Percentiles rank a stretch among this genome's conserved stretches.
Evolutionary conservation across 345 rosid species (phyloP).

Genomic region (Eucalyptus paniculata): DNA sequence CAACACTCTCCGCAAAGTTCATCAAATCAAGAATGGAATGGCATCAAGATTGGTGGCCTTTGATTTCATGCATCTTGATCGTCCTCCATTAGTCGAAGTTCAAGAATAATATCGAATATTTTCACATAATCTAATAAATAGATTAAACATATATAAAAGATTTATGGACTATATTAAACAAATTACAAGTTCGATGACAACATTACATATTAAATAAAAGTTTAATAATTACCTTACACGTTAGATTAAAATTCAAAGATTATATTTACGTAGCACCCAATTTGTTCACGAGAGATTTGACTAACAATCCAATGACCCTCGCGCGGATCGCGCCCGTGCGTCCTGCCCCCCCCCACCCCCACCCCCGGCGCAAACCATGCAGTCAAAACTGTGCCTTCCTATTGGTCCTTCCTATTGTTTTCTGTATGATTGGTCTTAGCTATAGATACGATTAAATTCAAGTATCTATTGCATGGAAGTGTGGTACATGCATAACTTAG

Average conservation of each 20-base stretch:
- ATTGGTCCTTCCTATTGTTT: background rate
- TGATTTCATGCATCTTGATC: background rate
- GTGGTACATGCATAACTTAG: background rate
- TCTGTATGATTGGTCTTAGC: background rate
- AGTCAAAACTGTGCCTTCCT: background rate
- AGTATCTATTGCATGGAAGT: background rate
- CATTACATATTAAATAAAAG: background rate
- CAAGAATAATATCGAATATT: no score
- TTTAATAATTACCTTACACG: background rate
- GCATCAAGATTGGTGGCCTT: background rate
- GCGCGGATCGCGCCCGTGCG: no score
- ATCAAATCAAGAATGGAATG: background rate
- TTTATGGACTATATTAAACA: background rate
- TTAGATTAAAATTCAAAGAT: no score
- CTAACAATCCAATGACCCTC: no score
- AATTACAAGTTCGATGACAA: no score
- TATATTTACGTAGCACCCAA: background rate
- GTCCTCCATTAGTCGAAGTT: no score
- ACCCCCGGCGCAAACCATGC: no score
- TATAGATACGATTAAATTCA: background rate
- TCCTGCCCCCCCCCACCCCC: fast-evolving
- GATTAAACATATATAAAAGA: no score
- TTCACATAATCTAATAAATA: no score
- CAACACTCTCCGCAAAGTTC: background rate
- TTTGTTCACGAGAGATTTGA: background rate